These are phyloP conservation scores for Phyllosticta citrichinensis DNA, from an alignment of 2,329 filamentous ascomycete genomes.

Conservation along the genomic window DNA sequence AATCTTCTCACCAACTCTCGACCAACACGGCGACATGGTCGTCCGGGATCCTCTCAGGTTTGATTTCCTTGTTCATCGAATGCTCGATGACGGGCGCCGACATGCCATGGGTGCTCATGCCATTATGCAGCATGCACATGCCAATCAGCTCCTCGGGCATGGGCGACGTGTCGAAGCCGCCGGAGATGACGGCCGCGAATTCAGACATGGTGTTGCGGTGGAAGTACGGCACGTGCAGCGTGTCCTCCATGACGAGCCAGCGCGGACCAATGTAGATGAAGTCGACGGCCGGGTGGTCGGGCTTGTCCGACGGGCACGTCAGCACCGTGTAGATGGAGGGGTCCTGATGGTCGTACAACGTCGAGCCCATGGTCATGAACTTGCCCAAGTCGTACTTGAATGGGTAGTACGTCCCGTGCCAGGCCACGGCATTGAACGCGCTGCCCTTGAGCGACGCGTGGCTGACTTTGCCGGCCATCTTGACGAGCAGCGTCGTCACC, in stretches of 20 bases:
- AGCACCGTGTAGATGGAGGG: constrained; percentile 30
- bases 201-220: constrained; percentile 30
- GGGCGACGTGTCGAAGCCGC: constrained; percentile 6
- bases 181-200: constrained; percentile 29
- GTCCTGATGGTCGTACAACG: constrained; percentile 30
- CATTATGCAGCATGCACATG: background rate
- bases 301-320: constrained; percentile 28
- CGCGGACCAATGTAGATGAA: constrained; percentile 23
- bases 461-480: background rate
- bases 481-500: background rate
- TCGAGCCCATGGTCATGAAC: constrained; percentile 29
- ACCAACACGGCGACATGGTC: background rate
- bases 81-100: background rate
- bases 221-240: constrained; percentile 30
- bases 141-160: background rate
- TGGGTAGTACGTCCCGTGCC: constrained; percentile 34
- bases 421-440: constrained; percentile 35
- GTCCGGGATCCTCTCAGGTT: background rate
- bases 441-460: constrained; percentile 11
- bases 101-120: background rate
- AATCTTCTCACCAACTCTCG: background rate
- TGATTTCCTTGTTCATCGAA: background rate
- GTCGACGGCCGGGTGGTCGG: constrained; percentile 19
- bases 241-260: constrained; percentile 30
- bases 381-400: constrained; percentile 49